phyloP scores from a whole-genome alignment of 2,329 filamentous ascomycete genomes.

The Apiospora malaysiana region DNA sequence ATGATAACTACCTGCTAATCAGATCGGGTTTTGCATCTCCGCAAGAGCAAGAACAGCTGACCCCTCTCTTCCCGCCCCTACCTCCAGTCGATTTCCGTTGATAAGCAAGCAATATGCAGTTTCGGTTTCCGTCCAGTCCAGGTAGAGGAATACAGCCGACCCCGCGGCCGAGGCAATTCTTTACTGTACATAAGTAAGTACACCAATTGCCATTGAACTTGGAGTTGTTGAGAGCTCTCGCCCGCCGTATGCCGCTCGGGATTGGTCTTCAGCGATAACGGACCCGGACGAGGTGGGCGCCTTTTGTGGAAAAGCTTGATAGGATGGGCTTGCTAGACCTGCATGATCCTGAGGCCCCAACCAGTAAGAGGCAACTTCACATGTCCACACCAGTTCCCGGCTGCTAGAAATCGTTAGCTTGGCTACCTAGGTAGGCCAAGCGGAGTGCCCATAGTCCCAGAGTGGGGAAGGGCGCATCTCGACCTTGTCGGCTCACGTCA shows the following conservation, averaged over 20 bases:
- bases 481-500: conserved; percentile 6
- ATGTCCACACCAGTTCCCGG: not conserved
- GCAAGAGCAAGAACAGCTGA: not conserved
- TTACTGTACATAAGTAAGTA: not conserved
- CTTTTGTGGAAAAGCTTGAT: not conserved
- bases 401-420: not conserved
- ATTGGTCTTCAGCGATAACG: conserved; percentile 13
- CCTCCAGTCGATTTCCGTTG: not conserved
- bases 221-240: not conserved
- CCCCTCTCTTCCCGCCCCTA: not conserved
- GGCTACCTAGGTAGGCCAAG: not conserved
- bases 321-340: not conserved
- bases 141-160: not conserved
- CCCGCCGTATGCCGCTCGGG: conserved; percentile 3
- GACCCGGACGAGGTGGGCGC: conserved; percentile 2
- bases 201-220: not conserved
- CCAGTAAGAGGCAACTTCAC: not conserved
- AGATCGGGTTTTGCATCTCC: conserved; percentile 12
- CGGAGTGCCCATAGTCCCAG: not conserved
- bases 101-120: conserved; percentile 4
- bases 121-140: not conserved
- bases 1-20: not conserved
- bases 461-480: not conserved
- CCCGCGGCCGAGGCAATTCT: not conserved
- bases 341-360: not conserved